phyloP scores from a whole-genome alignment of 495 filamentous ascomycete species.

The Daldinia loculata region DNA sequence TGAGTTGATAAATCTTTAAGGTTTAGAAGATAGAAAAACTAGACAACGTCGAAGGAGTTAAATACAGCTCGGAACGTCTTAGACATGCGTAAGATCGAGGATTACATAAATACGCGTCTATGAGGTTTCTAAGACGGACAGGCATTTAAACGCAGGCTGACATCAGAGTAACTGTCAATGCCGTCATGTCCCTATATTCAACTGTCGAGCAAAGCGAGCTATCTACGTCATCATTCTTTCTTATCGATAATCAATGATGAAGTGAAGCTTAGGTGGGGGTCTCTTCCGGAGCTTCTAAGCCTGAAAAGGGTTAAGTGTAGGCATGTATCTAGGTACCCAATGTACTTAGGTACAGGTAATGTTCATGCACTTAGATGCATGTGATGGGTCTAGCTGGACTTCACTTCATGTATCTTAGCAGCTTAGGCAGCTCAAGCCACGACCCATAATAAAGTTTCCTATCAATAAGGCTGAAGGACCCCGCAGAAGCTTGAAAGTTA shows the following conservation, averaged over 20 bases:
- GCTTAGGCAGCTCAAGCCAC: constrained; percentile 5
- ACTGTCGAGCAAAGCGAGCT: constrained; percentile 17
- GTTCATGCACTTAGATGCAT: background rate
- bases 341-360: constrained; percentile 8
- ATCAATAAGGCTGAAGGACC: constrained; percentile 30
- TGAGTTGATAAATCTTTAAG: background rate
- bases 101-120: background rate
- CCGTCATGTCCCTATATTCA: constrained; percentile 40
- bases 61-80: constrained; percentile 9
- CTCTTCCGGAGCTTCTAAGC: background rate
- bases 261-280: background rate
- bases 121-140: constrained; percentile 8
- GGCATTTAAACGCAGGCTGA: constrained; percentile 30
- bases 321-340: background rate
- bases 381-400: background rate
- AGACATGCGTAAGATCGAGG: constrained; percentile 18
- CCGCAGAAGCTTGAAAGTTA: constrained; percentile 23
- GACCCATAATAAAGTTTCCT: constrained; percentile 5
- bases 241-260: constrained; percentile 29
- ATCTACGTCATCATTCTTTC: constrained; percentile 31
- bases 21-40: background rate
- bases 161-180: constrained; percentile 39
- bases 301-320: background rate
- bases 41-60: background rate
- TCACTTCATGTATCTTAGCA: too few relatives aligned